Percentiles rank a stretch among this genome's conserved stretches.
Evolutionary conservation across 495 filamentous ascomycete species (phyloP).

Genomic region (Xylaria telfairii): DNA sequence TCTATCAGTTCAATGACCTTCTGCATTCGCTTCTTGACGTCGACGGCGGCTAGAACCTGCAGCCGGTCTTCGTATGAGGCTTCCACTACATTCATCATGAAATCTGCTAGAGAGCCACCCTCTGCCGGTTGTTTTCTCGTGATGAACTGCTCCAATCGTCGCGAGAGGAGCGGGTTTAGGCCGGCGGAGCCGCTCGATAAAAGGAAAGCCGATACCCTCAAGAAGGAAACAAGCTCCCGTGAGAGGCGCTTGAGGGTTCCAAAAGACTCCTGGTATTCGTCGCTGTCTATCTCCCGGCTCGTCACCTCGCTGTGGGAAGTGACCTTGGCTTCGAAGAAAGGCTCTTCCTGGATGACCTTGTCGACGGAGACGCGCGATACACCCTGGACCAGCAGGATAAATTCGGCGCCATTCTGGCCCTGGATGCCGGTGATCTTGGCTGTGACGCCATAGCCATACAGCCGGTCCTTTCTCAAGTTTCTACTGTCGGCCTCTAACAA

Average conservation of each 20-base stretch:
- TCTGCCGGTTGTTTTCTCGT: slow-evolving; percentile 74
- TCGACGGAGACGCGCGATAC: slow-evolving; percentile 76
- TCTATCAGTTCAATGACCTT: slow-evolving; percentile 81
- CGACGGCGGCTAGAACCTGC: slow-evolving; percentile 75
- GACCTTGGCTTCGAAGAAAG: slow-evolving; percentile 85
- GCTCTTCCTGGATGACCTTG: slow-evolving; percentile 75
- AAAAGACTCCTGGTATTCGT: slow-evolving; percentile 66
- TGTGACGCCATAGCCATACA: slow-evolving; percentile 77
- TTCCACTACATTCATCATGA: slow-evolving; percentile 91
- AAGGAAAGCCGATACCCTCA: slow-evolving; percentile 78
- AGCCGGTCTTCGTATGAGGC: slow-evolving; percentile 88
- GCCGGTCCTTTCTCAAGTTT: slow-evolving; percentile 69
- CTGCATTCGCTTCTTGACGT: slow-evolving; percentile 77
- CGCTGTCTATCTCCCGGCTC: slow-evolving; percentile 28
- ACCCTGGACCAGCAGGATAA: slow-evolving; percentile 85
- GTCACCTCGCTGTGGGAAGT: slow-evolving; percentile 44
- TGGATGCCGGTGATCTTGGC: slow-evolving; percentile 86
- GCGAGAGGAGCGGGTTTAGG: slow-evolving; percentile 81
- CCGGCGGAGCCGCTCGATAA: slow-evolving; percentile 64
- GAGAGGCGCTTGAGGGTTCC: slow-evolving; percentile 80
- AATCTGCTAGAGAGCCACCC: slow-evolving; percentile 90
- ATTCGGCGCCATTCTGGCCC: slow-evolving; percentile 76
- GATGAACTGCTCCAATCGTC: slow-evolving; percentile 85
- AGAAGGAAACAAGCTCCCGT: slow-evolving; percentile 77
- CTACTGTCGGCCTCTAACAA: slow-evolving; percentile 56